Evolutionary conservation across 2,329 filamentous ascomycete species (phyloP), one percentile per base, ranked within the genome.

Genomic region (Teratosphaeria gauchensis): DNA sequence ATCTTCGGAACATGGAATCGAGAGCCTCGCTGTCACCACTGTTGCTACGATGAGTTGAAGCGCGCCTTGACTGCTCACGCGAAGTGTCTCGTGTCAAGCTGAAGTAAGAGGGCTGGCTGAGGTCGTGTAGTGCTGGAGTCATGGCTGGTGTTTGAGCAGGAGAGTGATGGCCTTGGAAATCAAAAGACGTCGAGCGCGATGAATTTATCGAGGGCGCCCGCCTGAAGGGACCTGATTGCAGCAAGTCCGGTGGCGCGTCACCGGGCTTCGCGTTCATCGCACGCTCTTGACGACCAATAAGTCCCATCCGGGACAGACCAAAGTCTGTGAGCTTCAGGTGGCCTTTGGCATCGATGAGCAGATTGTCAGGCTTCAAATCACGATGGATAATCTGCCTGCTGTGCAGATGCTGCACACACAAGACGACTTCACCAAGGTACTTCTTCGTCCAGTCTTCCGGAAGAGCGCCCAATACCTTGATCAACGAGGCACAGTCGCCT

Each of bases 361-460:
- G 82, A 70, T 99, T 99, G 72, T 99, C 94, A 0, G 94, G 94
- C 74, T 99, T 99, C 61, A 99, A 76, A 70, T 99, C 94, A 68
- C 94, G 88, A 75, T 99, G 95, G 52, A 99, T 92, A 71, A 99
- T 96, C 60, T 92, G 90, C 60, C 92, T 85, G 70, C 87, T 90
- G 75, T 99, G 94, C 53, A 99, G 80, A 77, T 99, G 92, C 72
- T 99, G 91, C 42, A 99, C 90, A 19, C 95, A 94, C n/a, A 97
- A 81, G 56, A 99, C 87, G 52, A 99, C 92, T 75, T 99, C 94
- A 2, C 90, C 94, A 46, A 97, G 82, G 71, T 99, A 99, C 72
- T 96, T 97, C 77, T 95, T 95, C 3, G 90, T 91, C 95, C 95
- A 99, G 65, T 97, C 92, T 76, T 99, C 95, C 0, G 92, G 89